phyloP scores from a whole-genome alignment of 73 alveolate species.

The Paramecium octaurelia region DNA sequence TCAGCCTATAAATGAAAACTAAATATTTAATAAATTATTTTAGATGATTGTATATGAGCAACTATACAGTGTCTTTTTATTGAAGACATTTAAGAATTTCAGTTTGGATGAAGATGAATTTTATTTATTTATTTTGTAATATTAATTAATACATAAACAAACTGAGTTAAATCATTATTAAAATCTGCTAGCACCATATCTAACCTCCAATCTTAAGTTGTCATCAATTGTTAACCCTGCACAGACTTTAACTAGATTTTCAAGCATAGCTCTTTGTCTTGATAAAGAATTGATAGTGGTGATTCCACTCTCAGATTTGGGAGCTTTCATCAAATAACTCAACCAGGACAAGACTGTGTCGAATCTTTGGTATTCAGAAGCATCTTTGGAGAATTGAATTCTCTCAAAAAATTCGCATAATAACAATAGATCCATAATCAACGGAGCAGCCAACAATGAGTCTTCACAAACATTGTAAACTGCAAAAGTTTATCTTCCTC shows the following conservation, averaged over 20 bases:
- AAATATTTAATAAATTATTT: no score
- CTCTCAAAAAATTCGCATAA: slow-evolving; percentile 90
- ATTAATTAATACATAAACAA: neutral
- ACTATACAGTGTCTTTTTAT: no score
- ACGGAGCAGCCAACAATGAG: slow-evolving; percentile 93
- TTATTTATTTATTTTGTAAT: neutral
- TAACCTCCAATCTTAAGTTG: neutral
- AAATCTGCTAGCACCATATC: neutral
- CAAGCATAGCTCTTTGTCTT: slow-evolving; percentile 55
- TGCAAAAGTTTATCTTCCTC: slow-evolving; percentile 89
- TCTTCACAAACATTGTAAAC: slow-evolving; percentile 94
- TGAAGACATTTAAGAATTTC: neutral
- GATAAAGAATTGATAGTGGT: slow-evolving; percentile 31
- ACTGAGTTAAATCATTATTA: neutral
- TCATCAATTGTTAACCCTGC: slow-evolving; percentile 50
- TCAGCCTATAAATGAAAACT: no score
- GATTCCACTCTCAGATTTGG: slow-evolving; percentile 28
- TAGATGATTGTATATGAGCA: no score
- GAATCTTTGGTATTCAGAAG: slow-evolving; percentile 45
- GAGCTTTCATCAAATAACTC: slow-evolving; percentile 54
- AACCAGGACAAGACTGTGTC: slow-evolving; percentile 40
- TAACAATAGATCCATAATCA: slow-evolving; percentile 86
- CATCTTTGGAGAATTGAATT: slow-evolving; percentile 56
- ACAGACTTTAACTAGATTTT: slow-evolving; percentile 54
- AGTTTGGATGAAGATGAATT: no score